Conservation (phyloP, 345 rosid species). For the Salix viminalis region DNA sequence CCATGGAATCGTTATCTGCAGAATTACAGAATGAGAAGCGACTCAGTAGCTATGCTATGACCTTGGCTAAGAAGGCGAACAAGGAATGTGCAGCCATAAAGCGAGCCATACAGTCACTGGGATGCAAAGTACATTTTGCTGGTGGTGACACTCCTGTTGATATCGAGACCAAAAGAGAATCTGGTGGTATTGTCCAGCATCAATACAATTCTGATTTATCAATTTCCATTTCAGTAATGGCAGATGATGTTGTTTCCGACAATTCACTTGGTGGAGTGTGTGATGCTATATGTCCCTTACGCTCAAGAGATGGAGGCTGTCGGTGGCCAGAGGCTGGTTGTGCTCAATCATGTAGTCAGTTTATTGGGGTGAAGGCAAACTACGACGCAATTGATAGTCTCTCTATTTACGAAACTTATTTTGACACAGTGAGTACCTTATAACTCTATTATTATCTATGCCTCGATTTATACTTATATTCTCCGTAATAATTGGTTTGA, state of each 20-base stretch:
- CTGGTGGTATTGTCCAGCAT: slow-evolving; percentile 20
- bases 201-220: slow-evolving; percentile 59
- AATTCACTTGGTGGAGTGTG: slow-evolving; percentile 41
- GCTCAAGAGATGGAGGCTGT: slow-evolving; percentile 69
- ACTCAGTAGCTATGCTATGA: slow-evolving; percentile 52
- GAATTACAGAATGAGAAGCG: slow-evolving; percentile 65
- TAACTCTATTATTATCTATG: neutral
- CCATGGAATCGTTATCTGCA: slow-evolving; percentile 49
- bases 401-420: slow-evolving; percentile 69
- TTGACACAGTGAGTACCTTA: slow-evolving; percentile 45
- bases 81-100: slow-evolving; percentile 61
- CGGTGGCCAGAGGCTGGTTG: slow-evolving; percentile 91
- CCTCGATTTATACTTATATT: neutral
- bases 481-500: neutral
- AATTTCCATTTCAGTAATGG: slow-evolving; percentile 49
- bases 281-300: slow-evolving; percentile 64
- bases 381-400: slow-evolving; percentile 84
- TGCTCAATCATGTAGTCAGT: slow-evolving; percentile 73
- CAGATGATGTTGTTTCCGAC: slow-evolving; percentile 43
- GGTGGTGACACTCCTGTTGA: slow-evolving; percentile 58
- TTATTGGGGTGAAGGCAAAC: slow-evolving; percentile 77
- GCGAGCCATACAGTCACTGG: slow-evolving; percentile 77
- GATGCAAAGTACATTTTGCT: slow-evolving; percentile 77
- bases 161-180: slow-evolving; percentile 42
- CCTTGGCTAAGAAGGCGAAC: slow-evolving; percentile 61